Evolutionary conservation across 1,139 yeast species (phyloP).

Genomic region (Schwanniomyces etchellsii): DNA sequence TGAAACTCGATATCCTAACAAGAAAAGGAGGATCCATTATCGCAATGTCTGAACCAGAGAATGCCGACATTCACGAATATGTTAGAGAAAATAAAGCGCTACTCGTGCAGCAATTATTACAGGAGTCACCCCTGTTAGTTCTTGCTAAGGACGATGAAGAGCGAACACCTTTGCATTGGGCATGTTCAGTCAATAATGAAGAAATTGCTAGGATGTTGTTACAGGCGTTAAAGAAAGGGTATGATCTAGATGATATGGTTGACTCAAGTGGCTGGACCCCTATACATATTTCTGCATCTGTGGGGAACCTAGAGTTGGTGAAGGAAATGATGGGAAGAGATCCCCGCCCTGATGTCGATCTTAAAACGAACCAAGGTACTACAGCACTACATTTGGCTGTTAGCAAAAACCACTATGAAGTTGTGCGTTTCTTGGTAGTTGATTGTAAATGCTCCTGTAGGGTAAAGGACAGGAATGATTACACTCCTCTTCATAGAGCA

Average conservation of each 20-base stretch:
- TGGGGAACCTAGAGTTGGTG: constrained; percentile 58
- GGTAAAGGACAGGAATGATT: constrained; percentile 60
- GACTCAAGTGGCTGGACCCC: constrained; percentile 91
- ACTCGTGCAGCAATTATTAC: constrained; percentile 43
- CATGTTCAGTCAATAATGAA: constrained; percentile 58
- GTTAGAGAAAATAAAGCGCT: constrained; percentile 50
- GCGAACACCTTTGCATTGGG: constrained; percentile 88
- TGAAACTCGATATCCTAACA: too few species aligned
- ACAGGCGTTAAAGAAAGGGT: constrained; percentile 25
- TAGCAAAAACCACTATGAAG: constrained; percentile 54
- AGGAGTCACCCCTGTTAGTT: constrained; percentile 42
- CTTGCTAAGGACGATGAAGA: constrained; percentile 60
- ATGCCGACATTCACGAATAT: constrained; percentile 47
- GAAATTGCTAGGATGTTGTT: constrained; percentile 51
- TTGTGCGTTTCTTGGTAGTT: constrained; percentile 47
- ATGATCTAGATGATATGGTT: constrained; percentile 60
- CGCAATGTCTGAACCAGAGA: too few species aligned
- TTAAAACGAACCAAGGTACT: constrained; percentile 61
- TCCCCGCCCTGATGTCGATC: constrained; percentile 32
- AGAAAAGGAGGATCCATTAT: too few species aligned
- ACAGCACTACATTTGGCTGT: constrained; percentile 76
- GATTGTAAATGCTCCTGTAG: constrained; percentile 56
- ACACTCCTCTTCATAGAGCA: constrained; percentile 76
- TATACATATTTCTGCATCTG: constrained; percentile 72
- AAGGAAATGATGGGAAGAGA: constrained; percentile 25